These are phyloP conservation scores for Paecilomyces formosus DNA, from an alignment of 2,329 filamentous ascomycete genomes.

Conservation along the genomic window DNA sequence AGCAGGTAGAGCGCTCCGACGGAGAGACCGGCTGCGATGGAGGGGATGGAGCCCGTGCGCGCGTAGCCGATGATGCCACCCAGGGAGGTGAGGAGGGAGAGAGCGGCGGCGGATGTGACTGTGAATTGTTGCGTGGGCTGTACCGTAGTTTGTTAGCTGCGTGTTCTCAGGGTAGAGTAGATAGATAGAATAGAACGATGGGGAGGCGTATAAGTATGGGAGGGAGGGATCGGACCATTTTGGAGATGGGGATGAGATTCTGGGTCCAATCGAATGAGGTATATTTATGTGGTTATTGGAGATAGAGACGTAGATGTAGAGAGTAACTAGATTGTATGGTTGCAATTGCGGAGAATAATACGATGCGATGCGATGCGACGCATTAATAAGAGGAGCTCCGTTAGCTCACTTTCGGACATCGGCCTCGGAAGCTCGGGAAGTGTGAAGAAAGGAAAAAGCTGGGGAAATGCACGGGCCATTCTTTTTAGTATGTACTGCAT, in stretches of 20 bases:
- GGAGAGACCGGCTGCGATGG: constrained; percentile 72
- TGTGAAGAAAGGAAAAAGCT: background rate
- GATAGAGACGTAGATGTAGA: background rate
- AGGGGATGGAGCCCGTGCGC: constrained; percentile 78
- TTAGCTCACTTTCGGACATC: background rate
- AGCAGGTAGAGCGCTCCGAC: constrained; percentile 74
- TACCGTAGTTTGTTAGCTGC: background rate
- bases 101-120: constrained; percentile 61
- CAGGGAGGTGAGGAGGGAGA: constrained; percentile 74
- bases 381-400: background rate
- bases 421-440: background rate
- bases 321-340: background rate
- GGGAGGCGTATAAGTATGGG: background rate
- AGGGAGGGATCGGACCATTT: background rate
- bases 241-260: background rate
- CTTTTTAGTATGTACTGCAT: too few relatives aligned
- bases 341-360: too few relatives aligned
- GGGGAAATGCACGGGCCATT: background rate
- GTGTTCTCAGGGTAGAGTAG: too few relatives aligned
- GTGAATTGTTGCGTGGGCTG: constrained; percentile 14
- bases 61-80: constrained; percentile 84
- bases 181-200: background rate
- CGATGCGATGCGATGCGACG: background rate
- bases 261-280: too few relatives aligned
- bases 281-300: too few relatives aligned